phyloP scores from a whole-genome alignment of 2,329 filamentous ascomycete species.

The Ophiostoma triangulosporum region DNA sequence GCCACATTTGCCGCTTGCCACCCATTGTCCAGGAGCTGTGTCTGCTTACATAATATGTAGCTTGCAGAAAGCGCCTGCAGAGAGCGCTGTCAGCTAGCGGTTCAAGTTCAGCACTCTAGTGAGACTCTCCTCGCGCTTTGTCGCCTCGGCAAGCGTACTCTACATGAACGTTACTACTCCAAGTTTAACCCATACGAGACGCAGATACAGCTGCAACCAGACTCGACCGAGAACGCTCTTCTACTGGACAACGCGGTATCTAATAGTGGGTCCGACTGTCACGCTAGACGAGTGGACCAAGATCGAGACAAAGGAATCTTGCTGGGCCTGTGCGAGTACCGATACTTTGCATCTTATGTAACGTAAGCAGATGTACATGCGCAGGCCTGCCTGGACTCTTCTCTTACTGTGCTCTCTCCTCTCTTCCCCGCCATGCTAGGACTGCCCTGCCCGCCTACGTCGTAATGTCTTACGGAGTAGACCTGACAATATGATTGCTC shows the following conservation, averaged over 20 bases:
- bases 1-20: background rate
- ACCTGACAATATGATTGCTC: background rate
- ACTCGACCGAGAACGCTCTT: background rate
- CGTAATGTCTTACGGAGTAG: too few species aligned
- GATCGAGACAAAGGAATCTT: conserved; percentile 6
- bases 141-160: background rate
- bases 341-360: too few species aligned
- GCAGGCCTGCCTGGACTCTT: background rate
- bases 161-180: too few species aligned
- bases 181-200: too few species aligned
- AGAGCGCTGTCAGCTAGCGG: too few species aligned
- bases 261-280: background rate
- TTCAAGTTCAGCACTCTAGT: background rate
- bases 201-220: too few species aligned
- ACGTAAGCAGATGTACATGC: too few species aligned
- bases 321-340: conserved; percentile 3
- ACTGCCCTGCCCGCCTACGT: background rate
- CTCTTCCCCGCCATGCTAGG: background rate
- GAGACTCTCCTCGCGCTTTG: background rate
- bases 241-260: conserved; percentile 6
- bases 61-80: too few species aligned
- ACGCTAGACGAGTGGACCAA: conserved; percentile 7
- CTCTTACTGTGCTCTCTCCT: background rate
- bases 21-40: background rate
- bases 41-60: too few species aligned